Percentiles rank a stretch among this genome's conserved stretches.
Conservation (phyloP, 805 yeast species). For the Wickerhamiella occidentalis region DNA sequence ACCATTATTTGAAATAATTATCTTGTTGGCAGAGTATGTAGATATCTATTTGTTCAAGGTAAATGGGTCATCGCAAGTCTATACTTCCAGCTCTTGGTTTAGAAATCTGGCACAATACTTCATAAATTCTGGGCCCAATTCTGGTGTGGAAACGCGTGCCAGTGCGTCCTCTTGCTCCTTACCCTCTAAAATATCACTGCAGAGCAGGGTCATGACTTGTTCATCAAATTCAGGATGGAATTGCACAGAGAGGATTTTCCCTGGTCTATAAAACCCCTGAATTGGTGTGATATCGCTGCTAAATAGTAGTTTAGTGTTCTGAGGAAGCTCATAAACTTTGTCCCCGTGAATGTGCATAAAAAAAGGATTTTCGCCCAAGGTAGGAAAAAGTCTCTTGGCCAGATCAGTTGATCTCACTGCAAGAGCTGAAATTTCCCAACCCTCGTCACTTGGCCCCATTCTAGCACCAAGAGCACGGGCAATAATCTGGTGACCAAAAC, state of each 20-base stretch:
- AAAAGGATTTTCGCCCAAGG: conserved; percentile 15
- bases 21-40: too few species aligned
- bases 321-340: conserved; percentile 36
- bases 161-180: conserved; percentile 14
- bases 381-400: conserved; percentile 29
- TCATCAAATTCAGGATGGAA: conserved; percentile 79
- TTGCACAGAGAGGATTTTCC: conserved; percentile 55
- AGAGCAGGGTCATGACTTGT: conserved; percentile 24
- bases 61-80: too few species aligned
- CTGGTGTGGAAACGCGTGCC: conserved; percentile 27
- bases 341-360: conserved; percentile 52
- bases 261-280: conserved; percentile 54
- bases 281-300: conserved; percentile 40
- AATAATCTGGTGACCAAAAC: conserved; percentile 81
- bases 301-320: conserved; percentile 37
- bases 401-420: conserved; percentile 37
- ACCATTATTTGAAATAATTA: conserved; percentile 18
- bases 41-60: too few species aligned
- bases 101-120: conserved; percentile 30
- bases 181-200: conserved; percentile 24
- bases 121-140: conserved; percentile 34
- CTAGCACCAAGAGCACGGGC: conserved; percentile 52
- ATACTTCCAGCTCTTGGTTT: conserved; percentile 24
- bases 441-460: conserved; percentile 45
- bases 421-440: conserved; percentile 63